Conservation (phyloP, 306 rosid genomes). For the Prunus salicina region DNA sequence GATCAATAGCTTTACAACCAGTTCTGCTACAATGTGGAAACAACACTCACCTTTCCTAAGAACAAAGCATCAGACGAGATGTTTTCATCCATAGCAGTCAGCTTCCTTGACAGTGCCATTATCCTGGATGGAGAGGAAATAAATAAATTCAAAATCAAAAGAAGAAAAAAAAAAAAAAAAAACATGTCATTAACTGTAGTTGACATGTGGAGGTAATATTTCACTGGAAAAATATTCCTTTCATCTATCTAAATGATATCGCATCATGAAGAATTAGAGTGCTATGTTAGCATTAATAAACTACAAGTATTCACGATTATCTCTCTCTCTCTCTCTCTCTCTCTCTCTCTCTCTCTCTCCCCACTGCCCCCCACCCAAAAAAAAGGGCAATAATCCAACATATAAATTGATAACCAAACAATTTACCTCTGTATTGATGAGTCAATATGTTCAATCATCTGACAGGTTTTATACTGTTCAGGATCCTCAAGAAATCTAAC, state of each 20-base stretch:
- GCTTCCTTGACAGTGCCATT: constrained; percentile 71
- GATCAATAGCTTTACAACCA: background rate
- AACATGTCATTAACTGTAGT: background rate
- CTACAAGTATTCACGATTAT: too few relatives aligned
- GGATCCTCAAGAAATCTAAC: constrained; percentile 92
- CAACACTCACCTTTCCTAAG: constrained; percentile 56
- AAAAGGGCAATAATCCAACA: background rate
- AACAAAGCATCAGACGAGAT: constrained; percentile 67
- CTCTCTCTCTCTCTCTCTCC: background rate
- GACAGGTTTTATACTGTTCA: constrained; percentile 72
- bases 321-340: too few relatives aligned
- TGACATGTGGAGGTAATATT: too few relatives aligned
- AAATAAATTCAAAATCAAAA: background rate
- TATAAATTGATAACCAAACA: background rate
- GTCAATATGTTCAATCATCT: constrained; percentile 72
- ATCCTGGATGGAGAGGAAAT: constrained; percentile 39
- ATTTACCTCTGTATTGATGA: constrained; percentile 70
- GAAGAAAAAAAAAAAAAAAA: background rate
- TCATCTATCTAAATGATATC: too few relatives aligned
- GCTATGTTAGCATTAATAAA: too few relatives aligned
- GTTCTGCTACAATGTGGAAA: constrained; percentile 6
- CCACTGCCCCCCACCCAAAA: background rate
- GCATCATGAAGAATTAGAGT: too few relatives aligned
- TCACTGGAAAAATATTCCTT: too few relatives aligned
- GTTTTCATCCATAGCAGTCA: constrained; percentile 59